Conservation (phyloP, 2,329 filamentous ascomycete species). For the Claviceps sp. region DNA sequence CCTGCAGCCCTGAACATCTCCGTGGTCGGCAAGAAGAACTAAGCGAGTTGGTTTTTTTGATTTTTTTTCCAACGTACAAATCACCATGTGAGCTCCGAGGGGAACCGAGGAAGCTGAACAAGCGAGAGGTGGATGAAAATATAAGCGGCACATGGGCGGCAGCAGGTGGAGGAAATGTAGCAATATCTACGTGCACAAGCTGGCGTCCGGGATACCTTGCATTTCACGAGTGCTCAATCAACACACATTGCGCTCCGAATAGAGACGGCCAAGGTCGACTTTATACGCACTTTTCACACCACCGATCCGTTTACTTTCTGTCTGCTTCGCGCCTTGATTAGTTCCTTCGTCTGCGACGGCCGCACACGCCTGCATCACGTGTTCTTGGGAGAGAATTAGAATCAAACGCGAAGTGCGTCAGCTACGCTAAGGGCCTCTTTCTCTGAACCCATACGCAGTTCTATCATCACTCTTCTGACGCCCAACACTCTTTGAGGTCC, state of each 20-base stretch:
- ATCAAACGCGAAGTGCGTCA: no score
- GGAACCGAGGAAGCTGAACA: not conserved
- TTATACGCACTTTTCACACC: conserved; percentile 14
- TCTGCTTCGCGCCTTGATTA: no score
- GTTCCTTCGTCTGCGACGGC: no score
- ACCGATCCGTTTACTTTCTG: not conserved
- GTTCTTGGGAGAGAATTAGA: no score
- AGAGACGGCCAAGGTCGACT: conserved; percentile 24
- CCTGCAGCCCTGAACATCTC: conserved; percentile 35
- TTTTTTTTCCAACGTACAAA: not conserved
- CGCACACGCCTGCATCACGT: no score
- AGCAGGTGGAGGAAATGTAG: conserved; percentile 14
- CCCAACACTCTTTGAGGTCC: no score
- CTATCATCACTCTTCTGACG: no score
- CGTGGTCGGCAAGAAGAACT: conserved; percentile 42
- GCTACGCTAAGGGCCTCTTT: no score
- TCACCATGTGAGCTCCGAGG: no score
- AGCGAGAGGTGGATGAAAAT: conserved; percentile 11
- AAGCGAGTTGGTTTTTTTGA: conserved; percentile 8
- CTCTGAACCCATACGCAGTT: no score
- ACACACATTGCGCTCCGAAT: conserved; percentile 18
- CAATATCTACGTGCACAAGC: conserved; percentile 27
- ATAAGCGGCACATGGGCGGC: conserved; percentile 3
- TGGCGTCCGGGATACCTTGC: conserved; percentile 43
- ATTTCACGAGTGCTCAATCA: conserved; percentile 29